Base-by-base conservation (phyloP, 495 filamentous ascomycete species). In the Aspergillus funiculosus region DNA sequence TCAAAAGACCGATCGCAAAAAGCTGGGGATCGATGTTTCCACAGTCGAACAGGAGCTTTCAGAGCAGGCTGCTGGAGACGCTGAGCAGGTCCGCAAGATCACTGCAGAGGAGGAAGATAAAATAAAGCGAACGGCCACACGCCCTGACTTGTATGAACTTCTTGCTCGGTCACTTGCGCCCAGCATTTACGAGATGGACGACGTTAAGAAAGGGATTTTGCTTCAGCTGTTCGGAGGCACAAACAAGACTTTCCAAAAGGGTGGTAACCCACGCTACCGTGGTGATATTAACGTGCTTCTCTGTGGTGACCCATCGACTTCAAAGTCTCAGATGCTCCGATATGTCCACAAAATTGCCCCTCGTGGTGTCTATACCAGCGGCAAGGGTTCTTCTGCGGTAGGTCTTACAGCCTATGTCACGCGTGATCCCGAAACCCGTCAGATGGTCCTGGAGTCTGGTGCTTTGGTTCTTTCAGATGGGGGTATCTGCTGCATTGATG, bases 381-480 rank as follows among this genome's bases (percentile, higher is more conserved):
- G 92, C 36, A 97, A 98, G 58, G 94, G 92, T 37, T 95, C 91
- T 5, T 96, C 90, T 4, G 92, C 92, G 19, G 92, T 98, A 35
- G 92, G 92, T 84, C 75, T 98, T n/a, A 98, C 92, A 1, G 92
- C 92, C 26, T 98, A 98, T 50, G 84, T 98, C 26, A 98, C 89
- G 20, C 86, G 92, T 31, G 92, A 98, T 55, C 88, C 87, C 0
- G 92, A 97, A 64, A 92, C 94, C 10, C 79, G 87, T 13, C 91
- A 97, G 62, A 78, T 97, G 25, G 92, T 98, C 1, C 87, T 98
- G 43, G 92, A 98, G 55, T 96, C 91, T 10, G 92, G 92, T 58
- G 92, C 92, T 9, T 75, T 98, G 22, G 92, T 98, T 30, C 73
- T 98, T 36, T 95, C 89, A 1, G 92, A 98, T 60, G 92, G 92